Conservation (phyloP, 352 stramenopile genomes). For the Pythium dissotocum region DNA sequence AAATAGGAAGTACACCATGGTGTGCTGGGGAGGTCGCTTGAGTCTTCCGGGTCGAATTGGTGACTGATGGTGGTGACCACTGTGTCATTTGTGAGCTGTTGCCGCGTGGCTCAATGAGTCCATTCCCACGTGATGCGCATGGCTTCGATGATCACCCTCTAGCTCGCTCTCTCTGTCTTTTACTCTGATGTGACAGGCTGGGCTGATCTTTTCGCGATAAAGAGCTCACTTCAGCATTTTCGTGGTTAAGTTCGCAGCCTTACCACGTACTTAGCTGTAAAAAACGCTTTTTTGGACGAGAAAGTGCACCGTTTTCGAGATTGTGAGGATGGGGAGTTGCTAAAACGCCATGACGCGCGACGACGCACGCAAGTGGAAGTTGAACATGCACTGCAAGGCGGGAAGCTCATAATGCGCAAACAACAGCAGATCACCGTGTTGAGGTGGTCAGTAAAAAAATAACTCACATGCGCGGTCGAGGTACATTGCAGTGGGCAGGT, state of each 20-base stretch:
- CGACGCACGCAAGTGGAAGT: neutral
- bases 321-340: neutral
- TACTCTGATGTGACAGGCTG: slow-evolving; percentile 3
- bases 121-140: slow-evolving; percentile 12
- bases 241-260: neutral
- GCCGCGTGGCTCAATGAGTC: neutral
- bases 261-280: slow-evolving; percentile 7
- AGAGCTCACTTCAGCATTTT: neutral
- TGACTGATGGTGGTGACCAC: neutral
- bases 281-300: slow-evolving; percentile 11
- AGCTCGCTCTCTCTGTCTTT: too few relatives aligned
- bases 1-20: slow-evolving; percentile 23
- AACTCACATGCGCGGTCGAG: neutral
- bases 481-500: too few relatives aligned
- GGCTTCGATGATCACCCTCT: neutral
- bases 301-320: neutral
- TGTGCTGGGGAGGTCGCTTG: neutral
- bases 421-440: neutral
- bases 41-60: neutral
- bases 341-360: neutral
- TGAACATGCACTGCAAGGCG: neutral
- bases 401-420: neutral
- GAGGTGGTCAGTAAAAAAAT: neutral
- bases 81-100: too few relatives aligned
- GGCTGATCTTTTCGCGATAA: slow-evolving; percentile 16